phyloP scores from a whole-genome alignment of 148 eudicot species.

The Vaccinium vitisidaea region DNA sequence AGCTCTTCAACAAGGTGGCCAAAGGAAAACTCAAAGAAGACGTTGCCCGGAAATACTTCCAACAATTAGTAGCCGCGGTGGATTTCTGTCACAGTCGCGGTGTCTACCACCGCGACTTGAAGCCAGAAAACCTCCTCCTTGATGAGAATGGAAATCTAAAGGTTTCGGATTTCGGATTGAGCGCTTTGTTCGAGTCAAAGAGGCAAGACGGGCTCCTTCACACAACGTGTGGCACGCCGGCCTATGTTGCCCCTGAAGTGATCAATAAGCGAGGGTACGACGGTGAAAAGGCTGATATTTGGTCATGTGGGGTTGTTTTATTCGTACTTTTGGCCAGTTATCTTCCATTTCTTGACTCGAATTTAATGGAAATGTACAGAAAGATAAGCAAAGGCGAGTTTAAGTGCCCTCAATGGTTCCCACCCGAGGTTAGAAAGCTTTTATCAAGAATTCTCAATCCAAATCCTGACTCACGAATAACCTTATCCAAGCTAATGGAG shows the following conservation, averaged over 20 bases:
- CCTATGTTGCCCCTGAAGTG: conserved; percentile 86
- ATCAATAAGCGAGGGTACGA: conserved; percentile 67
- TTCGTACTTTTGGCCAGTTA: conserved; percentile 73
- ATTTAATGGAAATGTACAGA: conserved; percentile 66
- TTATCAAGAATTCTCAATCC: conserved; percentile 60
- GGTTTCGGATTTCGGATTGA: conserved; percentile 73
- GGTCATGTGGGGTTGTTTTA: conserved; percentile 82
- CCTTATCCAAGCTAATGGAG: conserved; percentile 47
- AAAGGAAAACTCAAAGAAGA: conserved; percentile 65
- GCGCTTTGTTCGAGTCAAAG: conserved; percentile 55
- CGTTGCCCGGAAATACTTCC: conserved; percentile 59
- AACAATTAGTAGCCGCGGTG: conserved; percentile 69
- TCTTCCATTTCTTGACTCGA: conserved; percentile 60
- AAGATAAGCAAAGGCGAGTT: conserved; percentile 65
- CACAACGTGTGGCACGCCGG: conserved; percentile 91
- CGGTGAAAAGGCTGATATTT: conserved; percentile 76
- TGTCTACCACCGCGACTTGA: conserved; percentile 79
- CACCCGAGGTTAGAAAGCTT: conserved; percentile 60
- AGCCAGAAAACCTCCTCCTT: conserved; percentile 76
- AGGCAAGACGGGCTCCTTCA: conserved; percentile 75
- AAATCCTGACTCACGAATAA: conserved; percentile 49
- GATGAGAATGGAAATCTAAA: conserved; percentile 63
- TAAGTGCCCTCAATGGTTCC: conserved; percentile 67
- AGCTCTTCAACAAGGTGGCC: conserved; percentile 63
- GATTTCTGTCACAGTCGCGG: conserved; percentile 88